Conservation (phyloP, 345 rosid species). For the Salix caprea region DNA sequence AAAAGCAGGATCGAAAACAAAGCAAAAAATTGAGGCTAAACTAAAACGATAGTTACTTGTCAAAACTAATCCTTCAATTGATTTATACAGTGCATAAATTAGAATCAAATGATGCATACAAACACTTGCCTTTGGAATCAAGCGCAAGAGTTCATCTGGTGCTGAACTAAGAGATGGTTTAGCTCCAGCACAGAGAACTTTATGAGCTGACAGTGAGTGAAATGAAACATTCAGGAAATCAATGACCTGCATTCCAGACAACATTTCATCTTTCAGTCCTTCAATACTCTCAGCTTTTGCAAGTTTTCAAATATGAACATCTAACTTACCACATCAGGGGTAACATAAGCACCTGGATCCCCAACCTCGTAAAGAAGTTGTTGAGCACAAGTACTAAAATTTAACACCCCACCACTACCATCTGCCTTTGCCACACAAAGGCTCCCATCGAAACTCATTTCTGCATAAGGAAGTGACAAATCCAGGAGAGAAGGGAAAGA, state of each 20-base stretch:
- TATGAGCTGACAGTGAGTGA: conserved; percentile 50
- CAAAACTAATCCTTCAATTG: neutral
- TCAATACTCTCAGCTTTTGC: neutral
- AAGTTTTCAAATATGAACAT: conserved; percentile 10
- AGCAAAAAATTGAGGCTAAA: neutral
- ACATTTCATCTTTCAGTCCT: conserved; percentile 5
- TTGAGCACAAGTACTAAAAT: conserved; percentile 67
- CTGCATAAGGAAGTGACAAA: conserved; percentile 85
- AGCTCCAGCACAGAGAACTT: conserved; percentile 69
- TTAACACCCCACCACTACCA: conserved; percentile 75
- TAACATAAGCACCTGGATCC: conserved; percentile 81
- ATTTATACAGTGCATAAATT: neutral
- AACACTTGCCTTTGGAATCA: conserved; percentile 63
- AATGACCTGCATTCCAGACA: conserved; percentile 48
- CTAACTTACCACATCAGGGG: conserved; percentile 82
- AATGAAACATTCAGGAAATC: conserved; percentile 69
- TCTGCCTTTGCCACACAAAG: conserved; percentile 60
- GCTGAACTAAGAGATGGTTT: conserved; percentile 49
- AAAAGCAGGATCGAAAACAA: too few species aligned
- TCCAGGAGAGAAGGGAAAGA: conserved; percentile 53
- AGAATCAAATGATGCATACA: neutral
- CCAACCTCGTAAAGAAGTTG: conserved; percentile 90
- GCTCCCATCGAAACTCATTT: conserved; percentile 58
- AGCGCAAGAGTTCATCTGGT: conserved; percentile 68
- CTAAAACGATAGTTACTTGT: neutral